Evolutionary conservation across 1,284 basidiomycete genomes (phyloP).

Genomic region (Puccinia horiana): DNA sequence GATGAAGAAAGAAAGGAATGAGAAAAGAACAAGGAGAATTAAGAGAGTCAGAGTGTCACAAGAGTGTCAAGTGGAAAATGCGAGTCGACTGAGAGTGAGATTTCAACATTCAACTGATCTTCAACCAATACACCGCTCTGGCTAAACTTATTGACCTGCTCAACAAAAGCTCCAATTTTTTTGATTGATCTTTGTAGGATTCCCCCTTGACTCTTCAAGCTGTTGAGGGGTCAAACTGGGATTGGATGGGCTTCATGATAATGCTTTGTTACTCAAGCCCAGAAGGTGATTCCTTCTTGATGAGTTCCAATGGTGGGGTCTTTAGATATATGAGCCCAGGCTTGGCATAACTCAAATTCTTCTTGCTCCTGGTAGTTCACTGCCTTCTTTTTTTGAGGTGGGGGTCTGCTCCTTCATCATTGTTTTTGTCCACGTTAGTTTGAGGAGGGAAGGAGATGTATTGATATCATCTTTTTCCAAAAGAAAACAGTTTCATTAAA

Average conservation of each 20-base stretch:
- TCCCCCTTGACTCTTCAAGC: neutral
- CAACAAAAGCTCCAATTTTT: neutral
- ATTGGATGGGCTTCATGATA: neutral
- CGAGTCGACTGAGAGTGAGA: too few species aligned
- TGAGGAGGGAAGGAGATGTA: too few species aligned
- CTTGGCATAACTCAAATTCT: conserved; percentile 1
- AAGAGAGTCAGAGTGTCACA: too few species aligned
- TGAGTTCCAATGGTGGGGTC: neutral
- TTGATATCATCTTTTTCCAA: conserved; percentile 5
- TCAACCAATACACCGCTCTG: too few species aligned
- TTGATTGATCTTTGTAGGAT: neutral
- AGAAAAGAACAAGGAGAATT: too few species aligned
- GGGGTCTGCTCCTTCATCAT: too few species aligned
- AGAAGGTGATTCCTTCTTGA: neutral
- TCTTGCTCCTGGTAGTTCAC: neutral
- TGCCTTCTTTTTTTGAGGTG: neutral
- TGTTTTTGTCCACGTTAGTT: too few species aligned
- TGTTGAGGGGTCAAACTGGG: neutral
- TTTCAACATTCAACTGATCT: too few species aligned
- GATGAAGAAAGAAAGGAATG: too few species aligned
- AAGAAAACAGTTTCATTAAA: neutral
- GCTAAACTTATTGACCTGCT: neutral
- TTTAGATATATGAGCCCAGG: conserved; percentile 3
- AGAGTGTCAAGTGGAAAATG: too few species aligned
- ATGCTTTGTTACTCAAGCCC: neutral